Percentiles rank a stretch among this genome's conserved stretches.
phyloP scores from a whole-genome alignment of 805 yeast genomes.

The Spathaspora sp. region DNA sequence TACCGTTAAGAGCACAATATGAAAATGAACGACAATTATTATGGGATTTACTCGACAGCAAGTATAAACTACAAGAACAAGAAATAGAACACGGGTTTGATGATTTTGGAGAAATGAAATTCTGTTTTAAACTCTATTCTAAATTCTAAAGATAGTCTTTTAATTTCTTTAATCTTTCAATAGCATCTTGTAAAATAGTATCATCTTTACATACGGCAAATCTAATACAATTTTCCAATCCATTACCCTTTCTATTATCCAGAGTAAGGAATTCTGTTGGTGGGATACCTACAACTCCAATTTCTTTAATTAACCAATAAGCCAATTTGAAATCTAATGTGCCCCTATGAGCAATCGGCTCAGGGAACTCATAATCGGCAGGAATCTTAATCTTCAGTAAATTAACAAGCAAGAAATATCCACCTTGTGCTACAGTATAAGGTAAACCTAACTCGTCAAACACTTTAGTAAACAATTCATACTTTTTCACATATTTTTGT shows the following conservation, averaged over 20 bases:
- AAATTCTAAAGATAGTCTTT: conserved; percentile 48
- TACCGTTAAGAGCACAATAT: conserved; percentile 70
- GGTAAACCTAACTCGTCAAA: conserved; percentile 88
- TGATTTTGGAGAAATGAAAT: conserved; percentile 76
- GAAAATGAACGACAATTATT: conserved; percentile 60
- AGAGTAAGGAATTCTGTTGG: conserved; percentile 90
- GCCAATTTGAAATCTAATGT: conserved; percentile 87
- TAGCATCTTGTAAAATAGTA: conserved; percentile 75
- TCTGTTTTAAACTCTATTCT: conserved; percentile 42
- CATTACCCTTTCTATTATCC: conserved; percentile 54
- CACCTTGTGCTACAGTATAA: conserved; percentile 89
- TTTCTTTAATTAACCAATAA: conserved; percentile 86
- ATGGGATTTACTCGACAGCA: conserved; percentile 48
- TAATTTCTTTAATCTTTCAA: conserved; percentile 63
- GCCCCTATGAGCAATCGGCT: conserved; percentile 53
- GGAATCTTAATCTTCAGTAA: conserved; percentile 82
- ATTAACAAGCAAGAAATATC: conserved; percentile 88
- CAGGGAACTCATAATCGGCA: conserved; percentile 65
- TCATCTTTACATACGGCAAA: conserved; percentile 97
- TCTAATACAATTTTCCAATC: conserved; percentile 81
- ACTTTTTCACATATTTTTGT: conserved; percentile 65
- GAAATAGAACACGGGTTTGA: conserved; percentile 66
- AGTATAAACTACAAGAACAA: conserved; percentile 33
- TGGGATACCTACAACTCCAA: conserved; percentile 95
- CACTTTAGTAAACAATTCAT: conserved; percentile 64